A percentile compares a stretch with the other conserved stretches of the same genome.
Evolutionary conservation across 768 basidiomycete species (phyloP).

Genomic region (Lepiota venenata): DNA sequence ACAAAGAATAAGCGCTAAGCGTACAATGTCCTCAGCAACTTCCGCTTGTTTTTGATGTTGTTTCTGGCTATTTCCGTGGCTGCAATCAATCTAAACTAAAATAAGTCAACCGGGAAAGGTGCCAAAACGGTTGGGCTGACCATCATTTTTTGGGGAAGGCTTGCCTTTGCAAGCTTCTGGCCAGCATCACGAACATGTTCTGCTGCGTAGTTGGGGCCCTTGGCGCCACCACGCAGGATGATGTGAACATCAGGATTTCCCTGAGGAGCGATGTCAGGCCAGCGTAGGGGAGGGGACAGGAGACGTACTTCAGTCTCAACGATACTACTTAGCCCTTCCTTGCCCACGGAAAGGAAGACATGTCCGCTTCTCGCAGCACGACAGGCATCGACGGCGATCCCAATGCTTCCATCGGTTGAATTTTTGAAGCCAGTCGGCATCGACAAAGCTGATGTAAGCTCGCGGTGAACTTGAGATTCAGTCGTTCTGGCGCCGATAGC

Average conservation of each 20-base stretch:
- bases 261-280: slow-evolving; percentile 30
- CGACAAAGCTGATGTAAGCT: slow-evolving; percentile 81
- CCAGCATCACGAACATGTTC: slow-evolving; percentile 77
- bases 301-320: slow-evolving; percentile 82
- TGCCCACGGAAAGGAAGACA: slow-evolving; percentile 95
- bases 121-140: slow-evolving; percentile 33
- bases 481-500: slow-evolving; percentile 94
- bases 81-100: slow-evolving; percentile 80
- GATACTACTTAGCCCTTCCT: slow-evolving; percentile 92
- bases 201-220: slow-evolving; percentile 85
- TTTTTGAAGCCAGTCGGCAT: slow-evolving; percentile 99
- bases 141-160: slow-evolving; percentile 82
- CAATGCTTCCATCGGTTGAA: slow-evolving; percentile 89
- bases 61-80: slow-evolving; percentile 93
- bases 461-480: slow-evolving; percentile 91
- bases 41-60: slow-evolving; percentile 86
- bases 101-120: background rate
- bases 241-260: slow-evolving; percentile 92
- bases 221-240: slow-evolving; percentile 87
- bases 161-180: slow-evolving; percentile 75
- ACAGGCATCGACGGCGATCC: slow-evolving; percentile 94
- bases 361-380: slow-evolving; percentile 88
- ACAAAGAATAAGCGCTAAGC: slow-evolving; percentile 21
- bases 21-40: slow-evolving; percentile 87
- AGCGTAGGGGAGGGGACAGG: slow-evolving; percentile 1